phyloP scores from a whole-genome alignment of 331 rosid genomes.

The Cydonia oblonga region DNA sequence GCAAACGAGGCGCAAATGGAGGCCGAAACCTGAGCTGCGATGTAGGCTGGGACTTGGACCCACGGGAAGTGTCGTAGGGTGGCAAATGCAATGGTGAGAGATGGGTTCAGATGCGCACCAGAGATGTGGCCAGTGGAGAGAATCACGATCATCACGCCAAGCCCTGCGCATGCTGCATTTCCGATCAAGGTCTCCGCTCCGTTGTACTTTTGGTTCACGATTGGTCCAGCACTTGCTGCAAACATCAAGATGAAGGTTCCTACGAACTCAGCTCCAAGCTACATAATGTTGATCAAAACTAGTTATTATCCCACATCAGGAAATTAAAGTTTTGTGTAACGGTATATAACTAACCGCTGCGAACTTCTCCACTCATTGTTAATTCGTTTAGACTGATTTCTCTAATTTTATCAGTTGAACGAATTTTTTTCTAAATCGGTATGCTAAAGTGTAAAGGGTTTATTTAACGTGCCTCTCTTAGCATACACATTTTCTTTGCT shows the following conservation, averaged over 20 bases:
- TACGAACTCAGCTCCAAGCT: conserved; percentile 80
- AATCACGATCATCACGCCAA: conserved; percentile 78
- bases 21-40: conserved; percentile 64
- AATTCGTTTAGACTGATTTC: neutral
- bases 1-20: conserved; percentile 68
- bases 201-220: conserved; percentile 73
- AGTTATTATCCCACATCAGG: neutral
- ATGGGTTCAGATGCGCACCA: conserved; percentile 80
- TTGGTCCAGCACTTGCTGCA: conserved; percentile 74
- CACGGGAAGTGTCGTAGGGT: conserved; percentile 73
- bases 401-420: neutral
- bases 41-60: conserved; percentile 71
- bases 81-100: conserved; percentile 84
- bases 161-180: conserved; percentile 73
- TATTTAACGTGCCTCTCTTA: neutral
- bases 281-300: neutral
- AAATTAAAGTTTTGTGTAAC: neutral
- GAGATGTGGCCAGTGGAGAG: conserved; percentile 86
- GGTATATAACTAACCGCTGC: neutral
- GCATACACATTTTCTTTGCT: too few relatives aligned
- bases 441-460: neutral
- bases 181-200: conserved; percentile 66
- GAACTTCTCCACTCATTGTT: neutral
- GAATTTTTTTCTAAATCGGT: neutral
- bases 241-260: conserved; percentile 81